phyloP scores from a whole-genome alignment of 164 flowering plant species.

The Cinnamomum chago region DNA sequence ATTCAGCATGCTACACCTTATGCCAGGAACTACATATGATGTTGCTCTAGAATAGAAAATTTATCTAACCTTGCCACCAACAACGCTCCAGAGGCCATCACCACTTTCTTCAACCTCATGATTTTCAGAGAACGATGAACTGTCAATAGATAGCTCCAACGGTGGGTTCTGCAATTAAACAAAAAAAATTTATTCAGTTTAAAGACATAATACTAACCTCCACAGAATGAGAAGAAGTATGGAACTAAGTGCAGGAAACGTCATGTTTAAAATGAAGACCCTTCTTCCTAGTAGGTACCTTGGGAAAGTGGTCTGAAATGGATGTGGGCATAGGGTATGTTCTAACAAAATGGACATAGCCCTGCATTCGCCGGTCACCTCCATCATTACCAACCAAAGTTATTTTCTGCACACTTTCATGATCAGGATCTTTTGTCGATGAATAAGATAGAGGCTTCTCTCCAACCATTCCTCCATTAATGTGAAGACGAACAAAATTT shows the following conservation, averaged over 20 bases:
- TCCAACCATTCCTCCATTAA: constrained; percentile 60
- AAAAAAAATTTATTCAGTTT: background rate
- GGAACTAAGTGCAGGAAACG: background rate
- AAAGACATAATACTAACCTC: background rate
- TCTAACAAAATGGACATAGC: constrained; percentile 49
- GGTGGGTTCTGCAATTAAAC: constrained; percentile 63
- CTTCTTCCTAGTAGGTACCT: constrained; percentile 34
- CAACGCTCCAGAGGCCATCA: constrained; percentile 84
- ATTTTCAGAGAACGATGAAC: constrained; percentile 49
- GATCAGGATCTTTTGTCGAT: constrained; percentile 15
- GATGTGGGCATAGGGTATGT: constrained; percentile 31
- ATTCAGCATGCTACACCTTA: background rate
- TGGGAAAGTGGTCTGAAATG: constrained; percentile 39
- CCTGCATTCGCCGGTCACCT: constrained; percentile 32
- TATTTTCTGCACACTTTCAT: constrained; percentile 24
- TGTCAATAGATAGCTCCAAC: constrained; percentile 48
- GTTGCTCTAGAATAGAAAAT: constrained; percentile 4
- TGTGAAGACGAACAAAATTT: constrained; percentile 43
- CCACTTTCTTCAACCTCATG: constrained; percentile 59
- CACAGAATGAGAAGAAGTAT: background rate
- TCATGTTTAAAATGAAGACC: background rate
- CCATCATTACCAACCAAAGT: constrained; percentile 34
- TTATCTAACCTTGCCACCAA: constrained; percentile 80
- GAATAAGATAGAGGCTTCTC: constrained; percentile 44
- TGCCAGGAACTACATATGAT: background rate